These are phyloP conservation scores for Podaxis carcinomalis DNA, from an alignment of 768 basidiomycete genomes.

Conservation along the genomic window DNA sequence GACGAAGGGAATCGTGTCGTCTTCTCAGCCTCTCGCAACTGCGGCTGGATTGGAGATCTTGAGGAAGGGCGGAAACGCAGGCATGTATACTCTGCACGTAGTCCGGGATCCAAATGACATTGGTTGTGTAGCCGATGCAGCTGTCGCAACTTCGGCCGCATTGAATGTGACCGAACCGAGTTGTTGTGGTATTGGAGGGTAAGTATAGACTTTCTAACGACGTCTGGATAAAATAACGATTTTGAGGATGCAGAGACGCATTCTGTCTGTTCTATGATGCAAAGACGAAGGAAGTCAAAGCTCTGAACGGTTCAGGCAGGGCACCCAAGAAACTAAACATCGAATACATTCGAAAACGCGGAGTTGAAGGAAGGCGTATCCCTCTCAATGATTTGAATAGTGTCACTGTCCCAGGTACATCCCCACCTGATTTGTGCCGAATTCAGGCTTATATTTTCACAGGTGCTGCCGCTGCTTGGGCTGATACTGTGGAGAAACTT, in stretches of 20 bases:
- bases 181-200: constrained; percentile 93
- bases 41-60: constrained; percentile 92
- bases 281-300: constrained; percentile 75
- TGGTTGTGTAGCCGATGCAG: constrained; percentile 69
- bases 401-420: constrained; percentile 78
- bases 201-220: constrained; percentile 17
- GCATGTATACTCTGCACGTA: constrained; percentile 30
- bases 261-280: constrained; percentile 94
- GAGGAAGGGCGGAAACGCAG: constrained; percentile 92
- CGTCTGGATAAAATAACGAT: constrained; percentile 5
- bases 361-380: constrained; percentile 62
- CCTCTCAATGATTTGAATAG: constrained; percentile 80
- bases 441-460: background rate
- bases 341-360: constrained; percentile 65
- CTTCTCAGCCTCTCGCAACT: constrained; percentile 87
- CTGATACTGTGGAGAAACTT: constrained; percentile 79
- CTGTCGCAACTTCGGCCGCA: constrained; percentile 90
- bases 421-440: background rate
- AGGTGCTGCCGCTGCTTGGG: constrained; percentile 95
- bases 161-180: constrained; percentile 89
- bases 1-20: constrained; percentile 83
- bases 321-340: constrained; percentile 78
- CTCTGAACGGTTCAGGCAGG: constrained; percentile 88
- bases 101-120: background rate
- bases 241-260: constrained; percentile 54